Evolutionary conservation across 495 filamentous ascomycete species (phyloP).

Genomic region (Xylaria intraflava): DNA sequence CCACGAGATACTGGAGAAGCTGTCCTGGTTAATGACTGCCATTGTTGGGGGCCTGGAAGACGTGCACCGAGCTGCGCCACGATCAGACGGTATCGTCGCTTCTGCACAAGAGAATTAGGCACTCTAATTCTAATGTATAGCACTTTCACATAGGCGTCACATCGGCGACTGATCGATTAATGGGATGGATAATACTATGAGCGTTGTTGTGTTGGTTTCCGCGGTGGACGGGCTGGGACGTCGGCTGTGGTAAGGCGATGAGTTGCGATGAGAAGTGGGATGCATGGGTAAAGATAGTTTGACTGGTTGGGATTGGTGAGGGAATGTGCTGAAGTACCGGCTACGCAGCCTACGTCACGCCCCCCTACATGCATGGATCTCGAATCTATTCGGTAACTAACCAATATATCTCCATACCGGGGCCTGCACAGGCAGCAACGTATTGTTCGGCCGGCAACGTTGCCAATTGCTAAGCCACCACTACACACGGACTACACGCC

Average conservation of each 20-base stretch:
- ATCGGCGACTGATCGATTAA: not conserved
- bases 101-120: not conserved
- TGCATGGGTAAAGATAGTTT: too few species aligned
- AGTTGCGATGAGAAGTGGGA: not conserved
- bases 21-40: conserved; percentile 42
- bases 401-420: not conserved
- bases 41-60: conserved; percentile 18
- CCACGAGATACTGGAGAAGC: conserved; percentile 48
- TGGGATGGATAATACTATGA: not conserved
- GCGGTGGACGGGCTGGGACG: not conserved
- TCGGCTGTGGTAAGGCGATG: not conserved
- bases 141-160: not conserved
- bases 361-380: not conserved
- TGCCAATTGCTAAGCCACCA: too few species aligned
- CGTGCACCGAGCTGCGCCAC: not conserved
- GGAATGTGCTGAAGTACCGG: not conserved
- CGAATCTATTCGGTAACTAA: not conserved
- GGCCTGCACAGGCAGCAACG: too few species aligned
- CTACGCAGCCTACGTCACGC: conserved; percentile 8
- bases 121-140: not conserved
- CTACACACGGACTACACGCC: too few species aligned
- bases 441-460: too few species aligned
- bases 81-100: not conserved
- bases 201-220: not conserved
- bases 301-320: not conserved